Evolutionary conservation across 2,329 filamentous ascomycete species (phyloP).

Genomic region (Xylaria sp.): DNA sequence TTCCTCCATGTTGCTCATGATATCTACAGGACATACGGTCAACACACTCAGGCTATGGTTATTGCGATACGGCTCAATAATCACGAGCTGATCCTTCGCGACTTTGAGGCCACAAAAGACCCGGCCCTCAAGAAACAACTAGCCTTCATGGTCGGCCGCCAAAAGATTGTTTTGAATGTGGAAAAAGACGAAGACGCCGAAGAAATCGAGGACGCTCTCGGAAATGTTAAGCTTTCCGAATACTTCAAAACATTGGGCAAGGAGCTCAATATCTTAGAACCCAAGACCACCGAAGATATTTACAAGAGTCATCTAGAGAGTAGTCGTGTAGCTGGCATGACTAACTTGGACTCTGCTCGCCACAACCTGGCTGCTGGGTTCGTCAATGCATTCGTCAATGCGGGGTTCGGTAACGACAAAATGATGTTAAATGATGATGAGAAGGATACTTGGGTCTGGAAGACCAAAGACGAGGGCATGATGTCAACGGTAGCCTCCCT

Average conservation of each 20-base stretch:
- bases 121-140: slow-evolving; percentile 90
- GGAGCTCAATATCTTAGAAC: slow-evolving; percentile 95
- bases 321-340: slow-evolving; percentile 89
- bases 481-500: slow-evolving; percentile 94
- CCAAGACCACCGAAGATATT: slow-evolving; percentile 97
- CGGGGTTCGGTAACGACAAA: slow-evolving; percentile 94
- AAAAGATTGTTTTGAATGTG: slow-evolving; percentile 85
- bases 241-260: slow-evolving; percentile 95
- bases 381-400: slow-evolving; percentile 97
- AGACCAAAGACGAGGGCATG: slow-evolving; percentile 98
- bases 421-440: slow-evolving; percentile 94
- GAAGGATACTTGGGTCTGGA: slow-evolving; percentile 97
- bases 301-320: slow-evolving; percentile 99
- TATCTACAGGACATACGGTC: slow-evolving; percentile 93
- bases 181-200: slow-evolving; percentile 76
- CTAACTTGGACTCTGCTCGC: slow-evolving; percentile 92
- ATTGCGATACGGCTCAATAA: slow-evolving; percentile 95
- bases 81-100: slow-evolving; percentile 80
- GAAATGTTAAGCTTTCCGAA: slow-evolving; percentile 87
- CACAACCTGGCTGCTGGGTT: slow-evolving; percentile 97
- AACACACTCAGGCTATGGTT: slow-evolving; percentile 92
- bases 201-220: slow-evolving; percentile 83
- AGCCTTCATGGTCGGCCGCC: slow-evolving; percentile 89
- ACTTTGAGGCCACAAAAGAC: slow-evolving; percentile 84
- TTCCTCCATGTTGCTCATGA: slow-evolving; percentile 93